Evolutionary conservation across 805 yeast genomes (phyloP).

Genomic region (Ogataea sp.): DNA sequence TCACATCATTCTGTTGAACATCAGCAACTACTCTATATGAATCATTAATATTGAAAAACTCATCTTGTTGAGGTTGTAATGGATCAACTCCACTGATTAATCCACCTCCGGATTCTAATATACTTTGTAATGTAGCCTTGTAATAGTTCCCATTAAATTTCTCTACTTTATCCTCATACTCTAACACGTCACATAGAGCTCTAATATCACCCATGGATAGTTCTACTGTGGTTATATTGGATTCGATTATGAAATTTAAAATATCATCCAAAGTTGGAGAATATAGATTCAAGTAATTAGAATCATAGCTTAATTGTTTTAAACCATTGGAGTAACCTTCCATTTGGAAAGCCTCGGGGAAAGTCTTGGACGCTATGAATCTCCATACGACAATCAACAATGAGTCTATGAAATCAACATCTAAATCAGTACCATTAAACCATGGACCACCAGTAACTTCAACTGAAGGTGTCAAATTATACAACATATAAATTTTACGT

Average conservation of each 20-base stretch:
- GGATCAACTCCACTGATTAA: constrained; percentile 19
- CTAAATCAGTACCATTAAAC: constrained; percentile 95
- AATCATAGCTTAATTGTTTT: constrained; percentile 20
- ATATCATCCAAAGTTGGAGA: constrained; percentile 71
- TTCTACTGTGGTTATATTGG: constrained; percentile 78
- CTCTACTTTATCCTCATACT: constrained; percentile 82
- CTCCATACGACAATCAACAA: constrained; percentile 83
- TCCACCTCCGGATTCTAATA: constrained; percentile 59
- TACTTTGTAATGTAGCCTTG: constrained; percentile 78
- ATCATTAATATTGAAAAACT: constrained; percentile 23
- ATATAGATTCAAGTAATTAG: constrained; percentile 26
- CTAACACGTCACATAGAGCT: constrained; percentile 78
- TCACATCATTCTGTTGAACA: constrained; percentile 3
- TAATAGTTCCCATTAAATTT: constrained; percentile 51
- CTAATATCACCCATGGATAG: constrained; percentile 66
- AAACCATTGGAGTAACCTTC: constrained; percentile 16
- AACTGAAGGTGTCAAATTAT: constrained; percentile 84
- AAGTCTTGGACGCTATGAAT: constrained; percentile 67
- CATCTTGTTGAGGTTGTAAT: constrained; percentile 19
- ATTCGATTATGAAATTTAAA: constrained; percentile 59
- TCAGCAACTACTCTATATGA: constrained; percentile 20
- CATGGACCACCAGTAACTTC: constrained; percentile 99
- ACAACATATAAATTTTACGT: constrained; percentile 91
- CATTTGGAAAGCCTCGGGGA: constrained; percentile 60
- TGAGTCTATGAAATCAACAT: constrained; percentile 85